These are phyloP conservation scores for Phaeosphaeriaceae sp. DNA, from an alignment of 2,329 filamentous ascomycete genomes.

Conservation along the genomic window DNA sequence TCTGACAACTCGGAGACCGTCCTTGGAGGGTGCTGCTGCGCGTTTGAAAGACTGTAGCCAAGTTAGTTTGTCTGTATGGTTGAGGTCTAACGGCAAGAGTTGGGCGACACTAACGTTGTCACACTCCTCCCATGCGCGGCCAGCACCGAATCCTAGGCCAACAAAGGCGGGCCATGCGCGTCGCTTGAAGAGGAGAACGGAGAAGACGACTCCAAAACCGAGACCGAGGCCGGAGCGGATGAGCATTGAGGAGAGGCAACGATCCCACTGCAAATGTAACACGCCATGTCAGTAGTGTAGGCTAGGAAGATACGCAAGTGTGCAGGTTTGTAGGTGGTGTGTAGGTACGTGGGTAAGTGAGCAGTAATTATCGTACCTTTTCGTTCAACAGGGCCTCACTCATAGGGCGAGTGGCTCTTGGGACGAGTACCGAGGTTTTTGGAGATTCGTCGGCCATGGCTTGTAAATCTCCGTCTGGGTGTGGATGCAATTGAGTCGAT, in stretches of 20 bases:
- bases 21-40: conserved; percentile 54
- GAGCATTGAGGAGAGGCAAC: conserved; percentile 94
- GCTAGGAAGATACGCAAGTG: no score
- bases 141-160: conserved; percentile 92
- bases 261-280: conserved; percentile 83
- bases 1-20: conserved; percentile 57
- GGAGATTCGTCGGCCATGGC: conserved; percentile 66
- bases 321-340: no score
- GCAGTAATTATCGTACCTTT: conserved; percentile 71
- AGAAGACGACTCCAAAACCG: conserved; percentile 98
- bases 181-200: conserved; percentile 96
- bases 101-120: conserved; percentile 66
- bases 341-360: not conserved
- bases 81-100: not conserved
- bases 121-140: conserved; percentile 97
- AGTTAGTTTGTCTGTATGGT: not conserved
- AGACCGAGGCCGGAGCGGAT: conserved; percentile 96
- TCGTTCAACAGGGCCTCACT: conserved; percentile 98
- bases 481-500: conserved; percentile 35
- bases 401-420: conserved; percentile 77
- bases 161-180: conserved; percentile 97
- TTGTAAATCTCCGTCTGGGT: conserved; percentile 21
- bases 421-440: conserved; percentile 65
- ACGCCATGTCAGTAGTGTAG: not conserved
- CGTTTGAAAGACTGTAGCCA: conserved; percentile 58